Percentiles rank a stretch among this genome's conserved stretches.
phyloP scores from a whole-genome alignment of 768 basidiomycete species.

The Boletellus ananas region DNA sequence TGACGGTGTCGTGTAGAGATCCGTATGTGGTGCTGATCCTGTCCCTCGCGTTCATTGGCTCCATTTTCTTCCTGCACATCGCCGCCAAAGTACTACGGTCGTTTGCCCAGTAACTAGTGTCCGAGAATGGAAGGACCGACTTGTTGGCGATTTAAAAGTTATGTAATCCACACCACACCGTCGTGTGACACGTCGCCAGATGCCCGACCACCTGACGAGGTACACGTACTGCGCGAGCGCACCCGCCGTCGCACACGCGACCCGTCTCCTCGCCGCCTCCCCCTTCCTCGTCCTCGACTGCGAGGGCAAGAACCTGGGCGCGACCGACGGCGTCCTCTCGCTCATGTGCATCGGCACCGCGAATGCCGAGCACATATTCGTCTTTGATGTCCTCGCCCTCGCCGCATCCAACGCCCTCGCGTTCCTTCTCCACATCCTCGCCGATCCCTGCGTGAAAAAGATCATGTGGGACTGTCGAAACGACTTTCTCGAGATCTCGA shows the following conservation, averaged over 20 bases:
- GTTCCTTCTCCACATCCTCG: slow-evolving; percentile 28
- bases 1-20: slow-evolving; percentile 51
- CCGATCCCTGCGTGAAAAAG: slow-evolving; percentile 30
- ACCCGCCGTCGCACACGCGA: slow-evolving; percentile 15
- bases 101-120: slow-evolving; percentile 69
- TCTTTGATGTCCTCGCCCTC: slow-evolving; percentile 37
- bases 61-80: slow-evolving; percentile 98
- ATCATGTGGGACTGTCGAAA: slow-evolving; percentile 43
- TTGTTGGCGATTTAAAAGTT: background rate
- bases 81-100: slow-evolving; percentile 90
- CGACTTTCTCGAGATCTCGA: slow-evolving; percentile 36
- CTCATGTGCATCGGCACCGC: slow-evolving; percentile 35
- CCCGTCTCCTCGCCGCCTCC: slow-evolving; percentile 16
- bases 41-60: slow-evolving; percentile 94
- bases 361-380: slow-evolving; percentile 30
- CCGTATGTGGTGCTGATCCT: slow-evolving; percentile 96
- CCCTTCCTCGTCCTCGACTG: slow-evolving; percentile 37
- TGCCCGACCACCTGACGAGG: slow-evolving; percentile 10
- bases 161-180: background rate
- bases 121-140: background rate
- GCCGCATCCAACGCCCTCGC: slow-evolving; percentile 8
- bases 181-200: slow-evolving; percentile 12
- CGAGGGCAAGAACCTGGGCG: slow-evolving; percentile 37
- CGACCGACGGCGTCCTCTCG: slow-evolving; percentile 29
- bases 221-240: slow-evolving; percentile 20